Evolutionary conservation across 164 flowering plant genomes (phyloP).

Genomic region (Paratinospora sagittata): DNA sequence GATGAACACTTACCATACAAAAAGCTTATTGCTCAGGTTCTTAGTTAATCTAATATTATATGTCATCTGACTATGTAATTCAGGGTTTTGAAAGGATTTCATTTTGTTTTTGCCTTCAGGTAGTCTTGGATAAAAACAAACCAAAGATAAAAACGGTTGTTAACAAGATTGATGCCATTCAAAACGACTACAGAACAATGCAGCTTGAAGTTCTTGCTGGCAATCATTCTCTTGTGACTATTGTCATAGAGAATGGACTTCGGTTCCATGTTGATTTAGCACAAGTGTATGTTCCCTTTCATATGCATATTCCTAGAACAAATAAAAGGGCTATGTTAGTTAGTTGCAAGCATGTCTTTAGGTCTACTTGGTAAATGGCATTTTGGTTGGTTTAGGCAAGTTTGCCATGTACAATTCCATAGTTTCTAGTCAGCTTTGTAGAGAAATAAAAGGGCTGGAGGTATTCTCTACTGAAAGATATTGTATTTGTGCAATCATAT

Average conservation of each 20-base stretch:
- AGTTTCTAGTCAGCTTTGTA: too few relatives aligned
- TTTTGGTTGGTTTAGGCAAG: neutral
- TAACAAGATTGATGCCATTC: slow-evolving; percentile 76
- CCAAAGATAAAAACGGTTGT: slow-evolving; percentile 93
- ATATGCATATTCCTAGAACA: slow-evolving; percentile 8
- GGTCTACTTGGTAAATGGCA: neutral
- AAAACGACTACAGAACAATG: slow-evolving; percentile 90
- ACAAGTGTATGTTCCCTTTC: slow-evolving; percentile 53
- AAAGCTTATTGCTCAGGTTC: slow-evolving; percentile 81
- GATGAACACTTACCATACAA: slow-evolving; percentile 85
- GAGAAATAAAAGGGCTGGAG: too few relatives aligned
- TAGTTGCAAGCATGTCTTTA: too few relatives aligned
- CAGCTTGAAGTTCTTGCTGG: slow-evolving; percentile 94
- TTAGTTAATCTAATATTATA: neutral
- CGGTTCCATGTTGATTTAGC: slow-evolving; percentile 79
- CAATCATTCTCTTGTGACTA: slow-evolving; percentile 80
- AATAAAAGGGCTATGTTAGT: neutral
- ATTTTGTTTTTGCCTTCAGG: slow-evolving; percentile 38
- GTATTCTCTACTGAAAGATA: too few relatives aligned
- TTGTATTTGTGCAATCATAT: too few relatives aligned
- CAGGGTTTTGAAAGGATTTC: neutral
- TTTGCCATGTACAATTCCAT: too few relatives aligned
- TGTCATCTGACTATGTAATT: neutral
- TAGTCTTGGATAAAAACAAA: slow-evolving; percentile 79
- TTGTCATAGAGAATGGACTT: slow-evolving; percentile 75